Evolutionary conservation across 495 filamentous ascomycete species (phyloP).

Genomic region (Aspergillus egyptiacus): DNA sequence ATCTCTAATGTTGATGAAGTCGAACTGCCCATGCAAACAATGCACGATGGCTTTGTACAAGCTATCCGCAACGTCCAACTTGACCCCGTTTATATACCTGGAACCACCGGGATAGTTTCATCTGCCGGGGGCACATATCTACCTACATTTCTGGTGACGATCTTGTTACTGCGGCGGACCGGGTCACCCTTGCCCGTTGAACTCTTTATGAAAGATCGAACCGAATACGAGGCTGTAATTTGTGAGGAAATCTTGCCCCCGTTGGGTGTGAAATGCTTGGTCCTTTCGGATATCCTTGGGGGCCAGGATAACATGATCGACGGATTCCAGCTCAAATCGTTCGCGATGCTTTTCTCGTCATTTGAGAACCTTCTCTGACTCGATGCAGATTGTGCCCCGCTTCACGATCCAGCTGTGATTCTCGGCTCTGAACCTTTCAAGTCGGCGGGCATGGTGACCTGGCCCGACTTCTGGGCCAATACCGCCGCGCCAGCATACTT

Average conservation of each 20-base stretch:
- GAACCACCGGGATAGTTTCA: conserved; percentile 43
- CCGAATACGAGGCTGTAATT: conserved; percentile 37
- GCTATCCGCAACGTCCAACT: conserved; percentile 16
- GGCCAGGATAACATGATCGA: conserved; percentile 15
- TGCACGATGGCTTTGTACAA: conserved; percentile 30
- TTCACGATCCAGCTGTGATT: conserved; percentile 37
- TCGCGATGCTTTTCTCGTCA: conserved; percentile 47
- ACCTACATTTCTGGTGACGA: conserved; percentile 32
- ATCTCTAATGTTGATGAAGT: conserved; percentile 19
- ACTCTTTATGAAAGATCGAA: conserved; percentile 38
- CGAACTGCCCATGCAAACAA: conserved; percentile 18
- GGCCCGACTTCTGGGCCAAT: conserved; percentile 50
- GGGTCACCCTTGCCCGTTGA: conserved; percentile 46
- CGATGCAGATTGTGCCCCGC: conserved; percentile 45
- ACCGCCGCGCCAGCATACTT: conserved; percentile 42
- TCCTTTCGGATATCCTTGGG: conserved; percentile 25
- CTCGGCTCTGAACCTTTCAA: conserved; percentile 39
- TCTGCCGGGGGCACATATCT: conserved; percentile 30
- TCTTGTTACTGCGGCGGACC: conserved; percentile 42
- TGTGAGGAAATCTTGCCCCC: conserved; percentile 39
- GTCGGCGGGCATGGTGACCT: conserved; percentile 42
- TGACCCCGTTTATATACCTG: conserved; percentile 16
- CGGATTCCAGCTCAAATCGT: conserved; percentile 45
- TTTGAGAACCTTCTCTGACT: conserved; percentile 49
- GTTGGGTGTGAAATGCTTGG: conserved; percentile 40